Evolutionary conservation across 2,329 filamentous ascomycete genomes (phyloP).

Genomic region (Didymella glomerata): DNA sequence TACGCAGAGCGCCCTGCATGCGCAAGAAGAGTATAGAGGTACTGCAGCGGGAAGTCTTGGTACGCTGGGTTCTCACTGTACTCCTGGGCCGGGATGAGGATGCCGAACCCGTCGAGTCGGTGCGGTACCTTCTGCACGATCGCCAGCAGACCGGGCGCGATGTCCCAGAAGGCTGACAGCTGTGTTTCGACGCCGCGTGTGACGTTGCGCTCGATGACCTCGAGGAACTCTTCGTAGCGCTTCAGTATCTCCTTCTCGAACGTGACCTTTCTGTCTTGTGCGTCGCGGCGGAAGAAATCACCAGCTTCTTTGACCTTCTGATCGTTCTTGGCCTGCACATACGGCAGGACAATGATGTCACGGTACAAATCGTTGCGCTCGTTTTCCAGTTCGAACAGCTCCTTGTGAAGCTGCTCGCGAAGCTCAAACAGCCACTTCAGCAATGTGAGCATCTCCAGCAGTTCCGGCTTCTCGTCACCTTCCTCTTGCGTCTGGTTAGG

Average conservation of each 20-base stretch:
- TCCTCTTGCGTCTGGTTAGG: conserved; percentile 92
- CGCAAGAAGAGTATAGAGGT: conserved; percentile 82
- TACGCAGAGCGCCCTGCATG: conserved; percentile 94
- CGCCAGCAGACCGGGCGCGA: conserved; percentile 81
- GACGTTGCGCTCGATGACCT: conserved; percentile 84
- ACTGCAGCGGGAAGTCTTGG: conserved; percentile 82
- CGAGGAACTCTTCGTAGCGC: conserved; percentile 78
- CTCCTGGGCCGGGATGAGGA: conserved; percentile 81
- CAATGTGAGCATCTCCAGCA: conserved; percentile 91
- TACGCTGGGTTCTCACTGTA: conserved; percentile 88
- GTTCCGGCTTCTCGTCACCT: conserved; percentile 91
- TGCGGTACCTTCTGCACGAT: conserved; percentile 82
- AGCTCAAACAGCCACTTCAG: conserved; percentile 98
- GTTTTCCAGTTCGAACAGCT: conserved; percentile 82
- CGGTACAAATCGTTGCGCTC: conserved; percentile 88
- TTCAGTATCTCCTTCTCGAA: conserved; percentile 76
- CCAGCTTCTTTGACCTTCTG: conserved; percentile 82
- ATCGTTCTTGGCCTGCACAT: conserved; percentile 74
- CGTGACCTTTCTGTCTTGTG: conserved; percentile 72
- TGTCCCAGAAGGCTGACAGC: conserved; percentile 96
- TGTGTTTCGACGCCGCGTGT: conserved; percentile 89
- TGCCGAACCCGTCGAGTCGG: conserved; percentile 66
- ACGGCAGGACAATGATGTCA: conserved; percentile 82
- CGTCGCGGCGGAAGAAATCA: conserved; percentile 83
- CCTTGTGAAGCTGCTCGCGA: conserved; percentile 84